These are phyloP conservation scores for Phytophthora parvispora DNA, from an alignment of 352 stramenopile species.

Conservation along the genomic window DNA sequence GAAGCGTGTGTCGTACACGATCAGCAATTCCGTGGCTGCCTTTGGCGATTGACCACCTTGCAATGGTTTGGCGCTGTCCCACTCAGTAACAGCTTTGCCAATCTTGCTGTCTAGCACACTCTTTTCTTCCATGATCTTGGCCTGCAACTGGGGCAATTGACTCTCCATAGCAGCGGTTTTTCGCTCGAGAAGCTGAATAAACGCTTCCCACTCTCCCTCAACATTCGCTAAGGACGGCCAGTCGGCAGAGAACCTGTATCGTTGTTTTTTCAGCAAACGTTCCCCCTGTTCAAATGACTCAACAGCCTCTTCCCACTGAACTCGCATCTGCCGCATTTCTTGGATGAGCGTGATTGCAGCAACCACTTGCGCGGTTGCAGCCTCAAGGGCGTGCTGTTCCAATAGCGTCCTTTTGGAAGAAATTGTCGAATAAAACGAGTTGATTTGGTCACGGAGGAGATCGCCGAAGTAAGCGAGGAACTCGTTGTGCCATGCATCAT, in stretches of 20 bases:
- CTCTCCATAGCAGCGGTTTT: constrained; percentile 97
- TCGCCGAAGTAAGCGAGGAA: constrained; percentile 97
- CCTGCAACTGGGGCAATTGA: constrained; percentile 97
- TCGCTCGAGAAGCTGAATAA: constrained; percentile 91
- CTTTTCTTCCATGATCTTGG: constrained; percentile 98
- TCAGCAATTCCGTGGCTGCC: constrained; percentile 79
- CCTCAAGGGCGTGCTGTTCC: constrained; percentile 97
- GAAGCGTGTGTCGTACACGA: constrained; percentile 88
- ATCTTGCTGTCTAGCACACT: constrained; percentile 90
- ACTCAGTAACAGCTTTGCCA: constrained; percentile 76
- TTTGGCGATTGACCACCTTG: constrained; percentile 81
- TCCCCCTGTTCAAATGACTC: constrained; percentile 96
- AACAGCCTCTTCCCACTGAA: constrained; percentile 80
- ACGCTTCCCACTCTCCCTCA: constrained; percentile 97
- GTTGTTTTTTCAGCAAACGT: constrained; percentile 96
- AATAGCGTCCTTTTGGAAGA: constrained; percentile 90
- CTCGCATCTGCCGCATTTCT: constrained; percentile 84
- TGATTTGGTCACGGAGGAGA: constrained; percentile 95
- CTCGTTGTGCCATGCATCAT: constrained; percentile 99
- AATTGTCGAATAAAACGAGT: constrained; percentile 89
- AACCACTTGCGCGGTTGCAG: constrained; percentile 97
- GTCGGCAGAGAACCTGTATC: constrained; percentile 95
- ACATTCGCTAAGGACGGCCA: constrained; percentile 98
- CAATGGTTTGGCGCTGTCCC: constrained; percentile 85
- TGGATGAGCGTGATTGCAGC: constrained; percentile 92